Evolutionary conservation across 768 basidiomycete species (phyloP), one percentile per base, ranked within the genome.

Genomic region (Scleroderma bovista): DNA sequence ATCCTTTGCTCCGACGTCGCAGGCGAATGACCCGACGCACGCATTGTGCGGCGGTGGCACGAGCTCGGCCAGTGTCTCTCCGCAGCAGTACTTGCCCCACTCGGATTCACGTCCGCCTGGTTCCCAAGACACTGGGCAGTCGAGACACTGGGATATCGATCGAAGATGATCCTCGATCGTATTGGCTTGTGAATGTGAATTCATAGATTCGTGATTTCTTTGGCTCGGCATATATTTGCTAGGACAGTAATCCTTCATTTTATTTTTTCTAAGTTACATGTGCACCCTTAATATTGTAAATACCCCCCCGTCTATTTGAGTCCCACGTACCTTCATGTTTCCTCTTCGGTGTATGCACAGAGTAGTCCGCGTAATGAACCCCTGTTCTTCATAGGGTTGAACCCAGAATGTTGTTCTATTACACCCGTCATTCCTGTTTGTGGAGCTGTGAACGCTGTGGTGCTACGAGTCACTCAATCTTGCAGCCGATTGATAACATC

Each of bases 151-250:
- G 45, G 65, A 67, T 42, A 78, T 78, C 59, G 67, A 71, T 55
- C 74, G 72, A 60, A 77, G 76, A 63, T 81, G 76, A 75, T 60
- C 71, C 60, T 65, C 67, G 58, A 66, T 62, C 63, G 50, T 49
- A 57, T 46, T 51, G 46, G 32, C 43, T 42, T 37, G 50, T 33
- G 42, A 66, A 61, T 57, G 61, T 63, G 61, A 61, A 66, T 68
- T 65, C 67, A 69, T 68, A 59, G 58, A 51, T 60, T 52, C 12
- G 64, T 66, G 66, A 60, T 51, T 60, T 62, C 58, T 60, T 66
- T 9, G 60, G 56, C 52, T 55, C 56, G 42, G 62, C 61, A 66
- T 57, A 60, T 61, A 59, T n/a, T 24, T 61, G 57, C 67, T 66
- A 55, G 63, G 67, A 63, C 65, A 62, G 67, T 62, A 59, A 69